Evolutionary conservation across 2,329 filamentous ascomycete species (phyloP), one percentile per base, ranked within the genome.

Genomic region (Myriangium duriaei): DNA sequence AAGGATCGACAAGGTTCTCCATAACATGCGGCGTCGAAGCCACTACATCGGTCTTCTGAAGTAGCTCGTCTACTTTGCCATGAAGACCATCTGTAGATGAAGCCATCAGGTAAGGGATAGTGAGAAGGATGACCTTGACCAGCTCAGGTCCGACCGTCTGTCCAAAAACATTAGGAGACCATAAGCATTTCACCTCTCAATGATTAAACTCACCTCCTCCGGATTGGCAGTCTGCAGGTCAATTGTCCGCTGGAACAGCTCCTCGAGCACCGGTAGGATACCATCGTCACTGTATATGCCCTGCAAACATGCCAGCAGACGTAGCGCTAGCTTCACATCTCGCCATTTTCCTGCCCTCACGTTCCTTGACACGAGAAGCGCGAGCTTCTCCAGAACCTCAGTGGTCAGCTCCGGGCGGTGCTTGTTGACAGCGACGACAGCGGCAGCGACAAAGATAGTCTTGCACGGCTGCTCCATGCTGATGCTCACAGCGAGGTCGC

Each of bases 21-120:
- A 96, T 69, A 2, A 81, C 72, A 56, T 95, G 84, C 9, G 83
- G 81, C 45, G 91, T 86, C 2, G 81, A 83, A 9, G 88, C 86
- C 50, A 96, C 92, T 47, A 96, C 85, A 40, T 91, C 87, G 2
- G 91, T 96, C 67, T 92, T 94, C 47, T 92, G 83, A 56, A 98
- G 76, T 37, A 96, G 67, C 32, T 82, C 77, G 1, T 72, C 69
- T 2, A 85, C 86, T 53, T 81, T 81, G 47, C 81, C 70, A 49
- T 79, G 75, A 52, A 81, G 78, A 34, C 76, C 74, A 3, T 70
- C 67, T 3, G 81, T 79, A 6, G 46, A 41, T 2, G 82, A 76
- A 7, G 79, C 74, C 70, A 94, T 78, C 39, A 85, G 69, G 57
- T 96, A 98, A 0, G 91, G 88, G 42, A 98, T 81, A 0, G 88